These are phyloP conservation scores for Cryptomeria japonica DNA, from an alignment of 75 land plant genomes.

Conservation along the genomic window DNA sequence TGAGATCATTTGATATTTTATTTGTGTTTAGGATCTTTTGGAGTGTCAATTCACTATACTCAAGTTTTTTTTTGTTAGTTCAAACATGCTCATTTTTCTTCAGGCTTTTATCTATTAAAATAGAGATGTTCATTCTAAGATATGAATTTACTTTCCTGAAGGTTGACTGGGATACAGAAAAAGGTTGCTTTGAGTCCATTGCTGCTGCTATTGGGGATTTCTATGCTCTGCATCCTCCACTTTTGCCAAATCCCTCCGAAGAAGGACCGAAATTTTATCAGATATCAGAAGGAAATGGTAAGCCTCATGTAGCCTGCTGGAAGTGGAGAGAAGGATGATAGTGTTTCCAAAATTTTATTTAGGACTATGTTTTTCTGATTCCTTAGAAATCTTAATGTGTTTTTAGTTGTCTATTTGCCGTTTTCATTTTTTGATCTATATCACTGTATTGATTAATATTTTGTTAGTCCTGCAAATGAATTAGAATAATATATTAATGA, in stretches of 20 bases:
- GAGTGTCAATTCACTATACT: not conserved
- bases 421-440: not conserved
- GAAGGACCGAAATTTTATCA: conserved; percentile 67
- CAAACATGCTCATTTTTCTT: not conserved
- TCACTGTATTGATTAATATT: not conserved
- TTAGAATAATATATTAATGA: not conserved
- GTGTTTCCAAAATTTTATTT: not conserved
- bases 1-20: not conserved
- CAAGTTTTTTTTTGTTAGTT: not conserved
- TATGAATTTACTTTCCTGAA: conserved; percentile 20
- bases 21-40: not conserved
- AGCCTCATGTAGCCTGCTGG: not conserved
- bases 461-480: not conserved
- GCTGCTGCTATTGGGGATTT: conserved; percentile 87
- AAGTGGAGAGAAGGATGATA: not conserved
- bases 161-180: conserved; percentile 96
- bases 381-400: not conserved
- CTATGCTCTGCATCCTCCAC: conserved; percentile 94
- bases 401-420: not conserved
- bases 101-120: not conserved
- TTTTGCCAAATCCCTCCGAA: conserved; percentile 85
- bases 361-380: not conserved
- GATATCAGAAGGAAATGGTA: conserved; percentile 24
- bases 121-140: conserved; percentile 5
- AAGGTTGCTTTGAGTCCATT: conserved; percentile 74